Evolutionary conservation across 129 eudicot genomes (phyloP), one percentile per base, ranked within the genome.

Genomic region (Flaveria sonorensis): DNA sequence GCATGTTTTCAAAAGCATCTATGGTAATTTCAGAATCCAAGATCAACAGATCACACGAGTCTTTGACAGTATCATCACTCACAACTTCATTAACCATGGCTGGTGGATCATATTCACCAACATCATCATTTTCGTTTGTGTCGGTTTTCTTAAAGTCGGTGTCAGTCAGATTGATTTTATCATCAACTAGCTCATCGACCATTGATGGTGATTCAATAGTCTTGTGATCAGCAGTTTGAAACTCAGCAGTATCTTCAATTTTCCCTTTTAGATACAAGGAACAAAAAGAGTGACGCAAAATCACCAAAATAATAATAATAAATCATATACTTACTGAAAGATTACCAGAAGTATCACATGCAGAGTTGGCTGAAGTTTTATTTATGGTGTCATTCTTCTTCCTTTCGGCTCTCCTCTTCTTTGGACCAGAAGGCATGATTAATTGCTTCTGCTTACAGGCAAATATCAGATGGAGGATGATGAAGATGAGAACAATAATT

Each of bases 361-460:
- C 10, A 4, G n/a, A 26, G 46, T 60, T 48, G 18, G 64, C 0
- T 73, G 47, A 7, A 26, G 15, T 13, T 48, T 63, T 28, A 2
- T 26, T 2, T 51, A 3, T 1, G 15, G 45, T 7, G 8, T 57
- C 61, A 10, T 72, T 78, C 66, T 70, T 79, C 62, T 43, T 83
- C 76, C 15, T 75, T 23, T 72, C 84, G 42, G 84, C 79, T 76
- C 76, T 83, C 75, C 79, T 75, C 28, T 75, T 84, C 81, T 75
- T 84, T 62, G 82, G 57, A 63, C 84, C 81, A 2, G 70, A 79
- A 42, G 84, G 84, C 87, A 84, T 84, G 71, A 0, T 78, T 50
- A 10, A 7, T 52, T 46, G 15, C 39, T 55, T n/a, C 15, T 8
- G 6, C 8, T 1, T 12, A 8, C 24, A 3, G 19, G 62, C 24